A percentile compares a stretch with the other conserved stretches of the same genome.
Evolutionary conservation across 495 filamentous ascomycete species (phyloP).

Genomic region (Monascus purpureus): DNA sequence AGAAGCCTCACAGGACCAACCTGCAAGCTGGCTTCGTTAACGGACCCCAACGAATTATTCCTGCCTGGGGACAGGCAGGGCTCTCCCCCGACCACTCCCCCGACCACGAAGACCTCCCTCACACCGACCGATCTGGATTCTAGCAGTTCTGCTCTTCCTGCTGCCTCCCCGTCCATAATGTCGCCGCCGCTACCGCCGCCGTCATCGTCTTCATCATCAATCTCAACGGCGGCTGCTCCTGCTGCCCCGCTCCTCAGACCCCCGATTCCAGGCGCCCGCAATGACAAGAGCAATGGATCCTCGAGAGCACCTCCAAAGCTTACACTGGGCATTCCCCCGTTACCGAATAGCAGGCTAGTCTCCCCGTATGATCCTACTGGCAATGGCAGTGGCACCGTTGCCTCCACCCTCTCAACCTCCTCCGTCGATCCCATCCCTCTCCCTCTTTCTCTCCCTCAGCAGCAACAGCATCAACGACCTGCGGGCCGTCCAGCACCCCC

Average conservation of each 20-base stretch:
- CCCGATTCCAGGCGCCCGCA: constrained; percentile 61
- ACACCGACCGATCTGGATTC: no score
- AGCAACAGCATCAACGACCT: constrained; percentile 20
- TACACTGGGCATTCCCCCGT: constrained; percentile 76
- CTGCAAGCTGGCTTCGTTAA: constrained; percentile 31
- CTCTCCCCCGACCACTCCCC: constrained; percentile 42
- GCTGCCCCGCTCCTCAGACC: constrained; percentile 67
- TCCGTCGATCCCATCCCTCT: constrained; percentile 23
- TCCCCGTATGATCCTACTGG: constrained; percentile 8
- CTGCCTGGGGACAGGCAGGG: constrained; percentile 33
- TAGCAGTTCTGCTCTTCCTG: no score
- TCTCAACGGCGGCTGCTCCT: constrained; percentile 43
- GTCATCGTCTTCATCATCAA: constrained; percentile 41
- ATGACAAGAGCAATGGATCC: constrained; percentile 35
- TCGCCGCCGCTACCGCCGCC: neutral
- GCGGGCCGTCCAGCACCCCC: constrained; percentile 46
- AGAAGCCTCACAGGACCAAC: no score
- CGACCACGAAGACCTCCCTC: constrained; percentile 25
- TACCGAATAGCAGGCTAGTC: constrained; percentile 57
- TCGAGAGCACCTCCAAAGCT: constrained; percentile 52
- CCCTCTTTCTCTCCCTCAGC: constrained; percentile 1
- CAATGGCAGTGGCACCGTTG: constrained; percentile 20
- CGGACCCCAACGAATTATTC: constrained; percentile 35
- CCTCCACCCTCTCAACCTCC: no score
- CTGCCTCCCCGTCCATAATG: constrained; percentile 37